Base-by-base conservation (phyloP, 2,329 filamentous ascomycete genomes). In the Microsporum canis region DNA sequence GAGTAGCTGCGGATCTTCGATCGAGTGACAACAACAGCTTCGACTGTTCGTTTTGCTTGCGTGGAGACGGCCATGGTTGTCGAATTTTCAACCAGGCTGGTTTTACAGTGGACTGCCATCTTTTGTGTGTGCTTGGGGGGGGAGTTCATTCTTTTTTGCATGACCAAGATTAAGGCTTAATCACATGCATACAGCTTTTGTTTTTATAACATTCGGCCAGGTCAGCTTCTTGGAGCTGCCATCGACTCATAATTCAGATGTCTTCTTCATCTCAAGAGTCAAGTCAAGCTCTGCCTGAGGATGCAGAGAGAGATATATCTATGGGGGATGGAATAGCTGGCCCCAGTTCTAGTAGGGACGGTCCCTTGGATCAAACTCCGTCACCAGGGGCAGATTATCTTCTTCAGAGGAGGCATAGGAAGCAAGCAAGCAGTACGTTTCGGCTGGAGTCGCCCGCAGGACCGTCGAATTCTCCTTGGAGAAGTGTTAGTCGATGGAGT, bases 381-480 rank as follows among this genome's bases (percentile, higher is more conserved):
- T 53, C 49, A n/a, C 49, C 49, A 33, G 29, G 49, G 12, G 14
- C 49, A 33, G 49, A 34, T n/a, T 27, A 17, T 27, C 49, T 23
- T 27, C 27, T 34, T 33, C 57, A 45, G 5, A 62, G 62, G 45
- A 61, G 60, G 38, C 59, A 45, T 33, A 63, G 58, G 47, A 59
- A 62, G 12, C 58, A 60, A 17, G 53, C 57, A 3, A 63, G 57
- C 59, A 65, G 64, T 47, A 61, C 59, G n/a, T 65, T 65, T 57
- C 62, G 63, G 23, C 49, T 65, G 3, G 58, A 63, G 7, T 59
- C 64, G n/a, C 33, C 58, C 23, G 31, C 14, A 3, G 27, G 12
- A n/a, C 49, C 27, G 1, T 33, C 31, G 29, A 34, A 33, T 27
- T 39, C 55, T 57, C 23, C 34, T 3, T 14, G 23, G 23, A 10